Base-by-base conservation (phyloP, 306 rosid species). In the Lagenaria siceraria region DNA sequence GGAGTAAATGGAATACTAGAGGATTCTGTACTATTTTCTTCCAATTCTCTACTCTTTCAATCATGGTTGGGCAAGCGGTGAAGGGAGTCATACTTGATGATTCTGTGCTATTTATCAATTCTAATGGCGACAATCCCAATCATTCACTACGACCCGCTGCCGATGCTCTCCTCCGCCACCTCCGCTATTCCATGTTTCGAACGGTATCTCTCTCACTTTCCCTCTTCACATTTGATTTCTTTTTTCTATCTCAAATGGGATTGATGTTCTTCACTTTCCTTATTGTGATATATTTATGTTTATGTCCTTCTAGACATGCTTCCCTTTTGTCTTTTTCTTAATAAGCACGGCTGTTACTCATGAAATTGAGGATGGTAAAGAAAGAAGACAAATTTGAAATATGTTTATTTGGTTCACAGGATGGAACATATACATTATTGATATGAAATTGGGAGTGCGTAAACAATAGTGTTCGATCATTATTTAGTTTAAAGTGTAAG, bases 41-140 rank as follows among this genome's bases (percentile, higher is more conserved):
- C n/a, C 53, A 22, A 68, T 40, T 40, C 11, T 64, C 33, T 42
- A 0, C 10, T 82, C 53, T 65, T 31, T 15, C 54, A 75, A 68
- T 59, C 64, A 76, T 68, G 84, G 74, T 14, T 40, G 74, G 19
- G 35, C 74, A 24, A 68, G 63, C 55, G 76, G 81, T 65, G 63
- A 56, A 11, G 77, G 91, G 90, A 62, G 92, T 93, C 72, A 80
- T 91, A 59, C 76, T 94, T 82, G 93, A 94, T 80, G 93, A 83
- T 52, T 88, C 95, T 35, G 84, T 77, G 49, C 56, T 94, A 15
- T 80, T 54, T 6, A 15, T 68, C 74, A 22, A 42, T 68, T 68
- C 74, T 42, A 22, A 22, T 21, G 74, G n/a, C 27, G 72, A 79
- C 43, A 21, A 80, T 58, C 79, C 78, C 75, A 83, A 52, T 38